Evolutionary conservation across 129 eudicot species (phyloP).

Genomic region (Flaveria bidentis): DNA sequence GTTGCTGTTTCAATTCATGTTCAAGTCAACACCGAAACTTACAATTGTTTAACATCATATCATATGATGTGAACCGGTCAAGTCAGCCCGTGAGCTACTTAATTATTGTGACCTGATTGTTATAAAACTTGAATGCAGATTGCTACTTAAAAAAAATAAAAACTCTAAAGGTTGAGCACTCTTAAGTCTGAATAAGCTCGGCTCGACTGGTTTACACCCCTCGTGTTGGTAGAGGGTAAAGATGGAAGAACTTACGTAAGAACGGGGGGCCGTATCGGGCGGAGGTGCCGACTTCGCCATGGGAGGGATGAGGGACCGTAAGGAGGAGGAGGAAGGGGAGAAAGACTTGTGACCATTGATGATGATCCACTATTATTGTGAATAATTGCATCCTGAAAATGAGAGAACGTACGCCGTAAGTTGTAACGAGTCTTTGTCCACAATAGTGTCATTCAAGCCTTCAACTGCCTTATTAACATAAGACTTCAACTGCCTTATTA

Average conservation of each 20-base stretch:
- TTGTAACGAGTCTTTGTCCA: neutral
- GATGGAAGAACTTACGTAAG: constrained; percentile 49
- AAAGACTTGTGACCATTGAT: constrained; percentile 2
- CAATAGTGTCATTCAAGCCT: neutral
- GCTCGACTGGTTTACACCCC: no score
- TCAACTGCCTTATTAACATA: no score
- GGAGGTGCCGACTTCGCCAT: constrained; percentile 57
- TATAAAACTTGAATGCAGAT: no score
- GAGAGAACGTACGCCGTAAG: neutral
- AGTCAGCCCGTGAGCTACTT: no score
- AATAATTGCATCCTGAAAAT: neutral
- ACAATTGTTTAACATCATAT: no score
- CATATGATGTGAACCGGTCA: no score
- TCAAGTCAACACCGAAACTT: neutral
- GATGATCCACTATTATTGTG: constrained; percentile 24
- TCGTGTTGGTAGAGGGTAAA: neutral
- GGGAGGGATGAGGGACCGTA: constrained; percentile 18
- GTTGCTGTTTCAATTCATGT: constrained; percentile 41
- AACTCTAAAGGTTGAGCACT: no score
- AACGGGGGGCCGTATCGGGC: constrained; percentile 53
- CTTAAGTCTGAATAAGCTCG: no score
- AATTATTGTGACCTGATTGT: no score
- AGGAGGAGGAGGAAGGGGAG: constrained; percentile 2
- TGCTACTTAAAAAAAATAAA: no score
- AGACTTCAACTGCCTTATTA: neutral